A percentile compares a stretch with the other conserved stretches of the same genome.
Evolutionary conservation across 2,329 filamentous ascomycete species (phyloP).

Genomic region (Aureobasidium namibiae): DNA sequence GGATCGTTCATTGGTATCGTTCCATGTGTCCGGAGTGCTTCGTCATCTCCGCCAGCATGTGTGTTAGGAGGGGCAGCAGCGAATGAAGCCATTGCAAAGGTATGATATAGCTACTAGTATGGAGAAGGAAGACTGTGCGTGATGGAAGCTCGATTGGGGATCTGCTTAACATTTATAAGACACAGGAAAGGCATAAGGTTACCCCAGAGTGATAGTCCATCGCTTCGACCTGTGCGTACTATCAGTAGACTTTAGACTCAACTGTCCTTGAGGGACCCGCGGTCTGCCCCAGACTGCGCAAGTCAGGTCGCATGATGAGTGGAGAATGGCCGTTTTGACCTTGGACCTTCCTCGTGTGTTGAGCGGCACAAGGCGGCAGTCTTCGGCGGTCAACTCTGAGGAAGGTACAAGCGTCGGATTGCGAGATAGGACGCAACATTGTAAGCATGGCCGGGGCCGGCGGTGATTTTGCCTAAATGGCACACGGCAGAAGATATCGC

Average conservation of each 20-base stretch:
- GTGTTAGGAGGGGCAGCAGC: slow-evolving; percentile 28
- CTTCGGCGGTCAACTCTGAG: not conserved
- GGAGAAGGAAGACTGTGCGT: not conserved
- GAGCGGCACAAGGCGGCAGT: not conserved
- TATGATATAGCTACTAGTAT: not conserved
- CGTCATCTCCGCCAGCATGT: slow-evolving; percentile 24
- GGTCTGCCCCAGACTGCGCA: not conserved
- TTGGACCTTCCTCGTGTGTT: slow-evolving; percentile 8
- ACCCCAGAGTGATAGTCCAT: slow-evolving; percentile 4
- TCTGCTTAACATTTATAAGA: slow-evolving; percentile 3
- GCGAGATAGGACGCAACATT: slow-evolving; percentile 1
- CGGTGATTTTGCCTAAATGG: not conserved
- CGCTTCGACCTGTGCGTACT: slow-evolving; percentile 6
- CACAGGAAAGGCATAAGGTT: not conserved
- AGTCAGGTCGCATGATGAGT: not conserved
- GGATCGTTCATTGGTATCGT: slow-evolving; percentile 19
- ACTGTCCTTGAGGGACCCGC: not conserved
- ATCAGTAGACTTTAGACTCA: not conserved
- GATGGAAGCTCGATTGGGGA: not conserved
- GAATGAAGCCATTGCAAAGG: slow-evolving; percentile 21
- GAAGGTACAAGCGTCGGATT: slow-evolving; percentile 9
- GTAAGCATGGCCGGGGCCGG: not conserved
- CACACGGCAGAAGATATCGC: not conserved
- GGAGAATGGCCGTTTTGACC: not conserved
- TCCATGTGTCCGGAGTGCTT: slow-evolving; percentile 24